Evolutionary conservation across 495 filamentous ascomycete genomes (phyloP).

Genomic region (Penicillium angulare): DNA sequence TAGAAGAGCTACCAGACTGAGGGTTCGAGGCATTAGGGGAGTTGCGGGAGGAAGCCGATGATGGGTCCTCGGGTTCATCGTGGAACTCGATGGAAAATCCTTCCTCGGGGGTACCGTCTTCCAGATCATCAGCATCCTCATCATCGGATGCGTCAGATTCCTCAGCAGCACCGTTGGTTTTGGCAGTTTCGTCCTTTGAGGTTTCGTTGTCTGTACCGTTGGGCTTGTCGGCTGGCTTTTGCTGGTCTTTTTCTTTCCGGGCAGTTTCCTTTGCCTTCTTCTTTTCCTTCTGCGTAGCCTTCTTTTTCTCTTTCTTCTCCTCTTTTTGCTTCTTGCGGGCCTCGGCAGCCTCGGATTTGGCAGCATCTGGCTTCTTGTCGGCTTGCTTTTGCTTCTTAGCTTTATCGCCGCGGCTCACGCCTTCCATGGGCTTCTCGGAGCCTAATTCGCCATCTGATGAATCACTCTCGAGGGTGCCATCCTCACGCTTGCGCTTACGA

Average conservation of each 20-base stretch:
- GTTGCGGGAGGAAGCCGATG: constrained; percentile 53
- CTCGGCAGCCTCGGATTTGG: constrained; percentile 39
- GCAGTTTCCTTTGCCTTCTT: constrained; percentile 47
- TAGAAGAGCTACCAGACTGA: constrained; percentile 67
- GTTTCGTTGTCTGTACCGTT: constrained; percentile 13
- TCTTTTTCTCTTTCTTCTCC: constrained; percentile 51
- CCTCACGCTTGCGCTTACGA: constrained; percentile 65
- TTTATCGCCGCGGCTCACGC: constrained; percentile 36
- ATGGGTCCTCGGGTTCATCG: constrained; percentile 41
- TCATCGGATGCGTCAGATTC: constrained; percentile 22
- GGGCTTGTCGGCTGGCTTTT: constrained; percentile 39
- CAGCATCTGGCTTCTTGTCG: constrained; percentile 28
- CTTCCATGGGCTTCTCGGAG: constrained; percentile 42
- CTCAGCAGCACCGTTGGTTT: constrained; percentile 33
- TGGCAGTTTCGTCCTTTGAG: constrained; percentile 15
- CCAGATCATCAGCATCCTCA: constrained; percentile 33
- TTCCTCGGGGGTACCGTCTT: constrained; percentile 44
- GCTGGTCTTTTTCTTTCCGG: constrained; percentile 44
- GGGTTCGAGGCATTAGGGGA: constrained; percentile 62
- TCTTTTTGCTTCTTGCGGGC: constrained; percentile 43
- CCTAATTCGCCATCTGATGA: constrained; percentile 46
- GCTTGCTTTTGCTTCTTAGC: constrained; percentile 35
- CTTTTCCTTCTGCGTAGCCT: constrained; percentile 48
- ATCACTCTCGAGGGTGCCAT: constrained; percentile 41
- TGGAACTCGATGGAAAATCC: constrained; percentile 41